These are phyloP conservation scores for Acanthamoeba healyi DNA, from an alignment of 208 protist genomes.

Conservation along the genomic window DNA sequence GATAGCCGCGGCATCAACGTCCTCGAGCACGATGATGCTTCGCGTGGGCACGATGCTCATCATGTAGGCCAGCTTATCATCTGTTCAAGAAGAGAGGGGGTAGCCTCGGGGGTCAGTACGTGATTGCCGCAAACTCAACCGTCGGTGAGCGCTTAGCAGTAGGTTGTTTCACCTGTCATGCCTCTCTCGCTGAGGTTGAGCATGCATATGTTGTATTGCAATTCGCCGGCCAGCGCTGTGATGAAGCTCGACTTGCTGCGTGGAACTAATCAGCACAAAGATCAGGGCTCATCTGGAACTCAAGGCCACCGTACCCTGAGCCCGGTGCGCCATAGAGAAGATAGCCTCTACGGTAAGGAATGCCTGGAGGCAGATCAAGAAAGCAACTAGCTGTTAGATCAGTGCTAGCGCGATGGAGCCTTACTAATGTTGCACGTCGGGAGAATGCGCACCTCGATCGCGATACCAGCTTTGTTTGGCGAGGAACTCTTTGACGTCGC, in stretches of 20 bases:
- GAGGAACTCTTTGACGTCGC: conserved; percentile 93
- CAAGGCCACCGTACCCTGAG: conserved; percentile 90
- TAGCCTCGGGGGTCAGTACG: too few relatives aligned
- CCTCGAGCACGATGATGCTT: conserved; percentile 95
- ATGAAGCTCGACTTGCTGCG: conserved; percentile 94
- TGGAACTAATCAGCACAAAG: background rate
- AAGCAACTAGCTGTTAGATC: background rate
- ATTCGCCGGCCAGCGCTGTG: conserved; percentile 94
- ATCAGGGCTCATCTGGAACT: too few relatives aligned
- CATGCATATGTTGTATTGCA: conserved; percentile 95
- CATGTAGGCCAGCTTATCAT: conserved; percentile 52
- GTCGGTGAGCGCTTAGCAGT: too few relatives aligned
- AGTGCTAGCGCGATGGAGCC: background rate
- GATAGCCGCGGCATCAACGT: conserved; percentile 96
- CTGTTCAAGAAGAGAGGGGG: background rate
- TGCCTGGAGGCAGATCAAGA: conserved; percentile 87
- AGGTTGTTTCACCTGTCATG: conserved; percentile 25
- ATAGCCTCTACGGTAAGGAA: conserved; percentile 97
- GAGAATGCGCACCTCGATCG: conserved; percentile 72
- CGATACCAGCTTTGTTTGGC: conserved; percentile 93
- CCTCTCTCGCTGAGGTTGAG: conserved; percentile 83
- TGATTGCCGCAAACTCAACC: too few relatives aligned
- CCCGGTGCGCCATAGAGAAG: conserved; percentile 96
- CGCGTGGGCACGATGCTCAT: conserved; percentile 90
- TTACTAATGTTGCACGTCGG: too few relatives aligned